Percentiles rank a stretch among this genome's conserved stretches.
phyloP scores from a whole-genome alignment of 129 eudicot species.

The Chrysanthemum seticuspe region DNA sequence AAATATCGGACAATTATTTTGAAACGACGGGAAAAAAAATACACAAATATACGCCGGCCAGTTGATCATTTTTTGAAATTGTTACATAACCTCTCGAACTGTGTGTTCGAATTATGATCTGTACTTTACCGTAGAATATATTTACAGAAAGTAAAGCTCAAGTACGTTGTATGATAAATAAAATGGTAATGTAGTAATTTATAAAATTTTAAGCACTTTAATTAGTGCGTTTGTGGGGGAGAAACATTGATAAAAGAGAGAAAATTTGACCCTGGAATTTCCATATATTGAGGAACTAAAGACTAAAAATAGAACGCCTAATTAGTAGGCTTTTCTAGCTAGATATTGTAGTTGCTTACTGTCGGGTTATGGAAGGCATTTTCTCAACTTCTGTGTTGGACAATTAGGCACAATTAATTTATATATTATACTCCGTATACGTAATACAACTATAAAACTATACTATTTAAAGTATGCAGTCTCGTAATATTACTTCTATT shows the following conservation, averaged over 20 bases:
- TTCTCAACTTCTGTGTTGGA: slow-evolving; percentile 17
- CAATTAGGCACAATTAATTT: background rate
- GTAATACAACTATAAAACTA: background rate
- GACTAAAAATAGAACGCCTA: slow-evolving; percentile 30
- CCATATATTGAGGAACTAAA: slow-evolving; percentile 28
- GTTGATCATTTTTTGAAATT: too few species aligned
- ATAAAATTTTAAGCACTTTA: too few species aligned
- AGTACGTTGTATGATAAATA: too few species aligned
- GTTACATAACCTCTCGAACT: too few species aligned
- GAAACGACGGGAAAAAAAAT: too few species aligned
- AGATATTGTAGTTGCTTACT: slow-evolving; percentile 7
- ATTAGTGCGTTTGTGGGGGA: too few species aligned
- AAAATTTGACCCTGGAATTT: slow-evolving; percentile 3
- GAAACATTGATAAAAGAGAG: background rate
- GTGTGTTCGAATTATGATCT: too few species aligned
- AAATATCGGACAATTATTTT: too few species aligned
- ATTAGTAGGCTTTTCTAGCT: slow-evolving; percentile 16
- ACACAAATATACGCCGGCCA: too few species aligned
- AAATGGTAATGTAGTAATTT: too few species aligned
- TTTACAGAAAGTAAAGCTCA: too few species aligned
- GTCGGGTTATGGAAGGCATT: slow-evolving; percentile 39
- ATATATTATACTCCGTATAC: background rate
- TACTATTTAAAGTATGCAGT: background rate
- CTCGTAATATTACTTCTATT: background rate
- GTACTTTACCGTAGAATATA: too few species aligned